These are phyloP conservation scores for Erythrobasidium yunnanense DNA, from an alignment of 768 basidiomycete species.

Conservation along the genomic window DNA sequence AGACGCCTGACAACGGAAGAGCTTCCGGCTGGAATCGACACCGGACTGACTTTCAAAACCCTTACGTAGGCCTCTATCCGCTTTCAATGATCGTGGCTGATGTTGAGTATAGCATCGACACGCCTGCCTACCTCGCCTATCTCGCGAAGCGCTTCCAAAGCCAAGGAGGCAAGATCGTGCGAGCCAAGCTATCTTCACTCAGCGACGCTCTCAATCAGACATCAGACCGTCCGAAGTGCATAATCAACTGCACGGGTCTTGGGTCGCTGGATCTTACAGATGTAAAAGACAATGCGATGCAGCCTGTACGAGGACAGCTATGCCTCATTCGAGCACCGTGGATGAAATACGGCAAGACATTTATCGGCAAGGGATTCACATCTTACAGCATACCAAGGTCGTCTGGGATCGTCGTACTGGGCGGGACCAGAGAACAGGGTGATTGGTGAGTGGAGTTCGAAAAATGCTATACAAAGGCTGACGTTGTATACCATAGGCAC, in stretches of 20 bases:
- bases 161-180: constrained; percentile 35
- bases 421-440: constrained; percentile 40
- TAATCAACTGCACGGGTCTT: constrained; percentile 41
- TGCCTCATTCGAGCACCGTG: constrained; percentile 39
- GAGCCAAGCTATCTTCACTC: constrained; percentile 35
- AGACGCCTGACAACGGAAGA: neutral
- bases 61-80: neutral
- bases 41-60: constrained; percentile 18
- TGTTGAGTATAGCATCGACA: constrained; percentile 28
- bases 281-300: constrained; percentile 38
- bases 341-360: constrained; percentile 39
- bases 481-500: neutral
- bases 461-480: neutral
- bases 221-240: neutral
- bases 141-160: constrained; percentile 33
- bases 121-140: constrained; percentile 36
- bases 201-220: constrained; percentile 21
- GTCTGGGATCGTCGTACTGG: constrained; percentile 41
- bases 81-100: neutral
- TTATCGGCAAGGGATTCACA: constrained; percentile 36
- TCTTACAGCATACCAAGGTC: constrained; percentile 43
- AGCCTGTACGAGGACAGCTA: constrained; percentile 42
- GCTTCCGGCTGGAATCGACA: neutral
- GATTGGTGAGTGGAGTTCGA: constrained; percentile 38
- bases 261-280: constrained; percentile 37